phyloP scores from a whole-genome alignment of 2,329 filamentous ascomycete genomes.

The Stachybotrys chartarum region DNA sequence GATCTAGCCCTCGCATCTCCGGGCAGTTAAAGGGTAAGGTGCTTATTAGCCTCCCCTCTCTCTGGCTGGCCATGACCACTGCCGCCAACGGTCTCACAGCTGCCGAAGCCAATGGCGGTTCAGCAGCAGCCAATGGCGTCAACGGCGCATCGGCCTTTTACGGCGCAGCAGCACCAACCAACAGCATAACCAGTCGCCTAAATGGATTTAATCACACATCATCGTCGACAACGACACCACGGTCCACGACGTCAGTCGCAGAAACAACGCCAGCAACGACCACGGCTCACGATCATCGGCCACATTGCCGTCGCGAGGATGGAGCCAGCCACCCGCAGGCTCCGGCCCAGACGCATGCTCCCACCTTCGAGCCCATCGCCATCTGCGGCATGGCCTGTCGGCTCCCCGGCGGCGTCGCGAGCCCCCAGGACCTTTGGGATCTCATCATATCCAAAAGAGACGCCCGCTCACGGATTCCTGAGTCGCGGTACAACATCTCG shows the following conservation, averaged over 20 bases:
- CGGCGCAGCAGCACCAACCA: not conserved
- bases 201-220: not conserved
- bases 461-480: slow-evolving; percentile 10
- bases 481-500: slow-evolving; percentile 12
- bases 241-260: not conserved
- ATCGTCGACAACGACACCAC: not conserved
- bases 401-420: slow-evolving; percentile 13
- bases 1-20: too few relatives aligned
- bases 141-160: not conserved
- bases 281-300: not conserved
- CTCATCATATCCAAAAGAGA: slow-evolving; percentile 15
- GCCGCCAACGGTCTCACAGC: not conserved
- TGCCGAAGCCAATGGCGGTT: not conserved
- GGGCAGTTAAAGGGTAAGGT: too few relatives aligned
- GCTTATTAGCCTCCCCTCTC: too few relatives aligned
- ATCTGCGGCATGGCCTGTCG: slow-evolving; percentile 19
- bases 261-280: not conserved
- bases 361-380: slow-evolving; percentile 11
- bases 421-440: slow-evolving; percentile 14
- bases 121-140: not conserved
- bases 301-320: not conserved
- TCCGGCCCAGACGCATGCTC: not conserved
- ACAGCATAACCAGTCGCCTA: not conserved
- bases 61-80: not conserved
- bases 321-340: not conserved